These are phyloP conservation scores for Mortierella sp. DNA, from an alignment of 371 early-diverging fungal species.

Conservation along the genomic window DNA sequence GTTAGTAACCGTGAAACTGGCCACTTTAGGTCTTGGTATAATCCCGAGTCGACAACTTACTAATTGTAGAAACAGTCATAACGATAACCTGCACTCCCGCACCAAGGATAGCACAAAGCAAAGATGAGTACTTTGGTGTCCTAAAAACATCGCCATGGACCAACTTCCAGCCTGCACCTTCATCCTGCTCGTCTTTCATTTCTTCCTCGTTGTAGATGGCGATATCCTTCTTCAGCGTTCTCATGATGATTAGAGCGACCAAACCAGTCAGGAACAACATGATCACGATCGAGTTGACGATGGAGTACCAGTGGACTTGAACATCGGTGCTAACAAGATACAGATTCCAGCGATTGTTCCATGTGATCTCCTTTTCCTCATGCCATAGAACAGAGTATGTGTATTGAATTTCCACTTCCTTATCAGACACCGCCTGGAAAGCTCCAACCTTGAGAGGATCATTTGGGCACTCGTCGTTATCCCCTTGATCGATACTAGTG, in stretches of 20 bases:
- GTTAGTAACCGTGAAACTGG: not conserved
- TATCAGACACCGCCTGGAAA: slow-evolving; percentile 58
- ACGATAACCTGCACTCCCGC: slow-evolving; percentile 82
- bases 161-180: slow-evolving; percentile 93
- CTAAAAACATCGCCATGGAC: slow-evolving; percentile 94
- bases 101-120: slow-evolving; percentile 83
- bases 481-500: slow-evolving; percentile 41
- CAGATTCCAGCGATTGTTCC: slow-evolving; percentile 70
- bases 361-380: slow-evolving; percentile 64
- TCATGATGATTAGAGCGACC: slow-evolving; percentile 87
- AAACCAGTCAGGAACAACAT: slow-evolving; percentile 85
- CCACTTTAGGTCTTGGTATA: no score
- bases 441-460: slow-evolving; percentile 40
- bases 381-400: slow-evolving; percentile 74
- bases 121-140: slow-evolving; percentile 69
- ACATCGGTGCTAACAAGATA: slow-evolving; percentile 61
- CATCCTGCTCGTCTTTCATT: slow-evolving; percentile 87
- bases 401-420: slow-evolving; percentile 59
- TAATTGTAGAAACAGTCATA: slow-evolving; percentile 69
- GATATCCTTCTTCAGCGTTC: slow-evolving; percentile 91
- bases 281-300: slow-evolving; percentile 83
- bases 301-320: slow-evolving; percentile 70
- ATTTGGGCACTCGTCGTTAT: slow-evolving; percentile 35
- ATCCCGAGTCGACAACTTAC: slow-evolving; percentile 30
- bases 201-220: slow-evolving; percentile 83